Base-by-base conservation (phyloP, 2,329 filamentous ascomycete species). In the Ophiostoma himal-ulmi region DNA sequence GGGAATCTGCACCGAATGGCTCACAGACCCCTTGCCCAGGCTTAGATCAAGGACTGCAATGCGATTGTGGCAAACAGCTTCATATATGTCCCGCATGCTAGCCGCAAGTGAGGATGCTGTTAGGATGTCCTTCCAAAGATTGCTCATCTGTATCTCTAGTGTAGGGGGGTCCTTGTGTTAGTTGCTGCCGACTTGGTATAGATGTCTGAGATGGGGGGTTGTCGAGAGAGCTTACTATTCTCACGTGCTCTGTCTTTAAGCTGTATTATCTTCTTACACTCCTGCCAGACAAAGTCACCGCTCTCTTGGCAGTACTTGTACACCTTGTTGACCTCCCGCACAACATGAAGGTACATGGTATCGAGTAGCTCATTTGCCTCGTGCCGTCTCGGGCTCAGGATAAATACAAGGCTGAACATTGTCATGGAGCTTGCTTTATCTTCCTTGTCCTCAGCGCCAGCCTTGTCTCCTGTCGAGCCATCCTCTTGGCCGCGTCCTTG, bases 391-490 rank as follows among this genome's bases (percentile, higher is more conserved):
- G 93, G 91, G 74, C 92, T 91, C 74, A 97, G 82, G 68, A 97
- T 91, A 78, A 98, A 98, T 34, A 98, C 93, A 13, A 97, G 86
- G 78, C 97, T 96, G 81, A 99, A 99, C 94, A 98, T 98, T 73
- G 90, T 93, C 91, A 98, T 94, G 66, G 87, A 87, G 74, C 85
- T 87, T 74, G 83, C 83, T 77, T 91, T 89, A 76, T 88, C 83
- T 72, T 90, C 84, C 57, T 83, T 79, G 71, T 86, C 79, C 70
- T 83, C 82, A 66, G 73, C 74, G 36, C 75, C 74, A 67, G 74
- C 77, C 4, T 75, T 76, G 1, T 70, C 60, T n/a, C 36, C 37
- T 2, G 10, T 30, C 73, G 77, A 4, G 76, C 74, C 67, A 73
- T 74, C 48, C 75, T 77, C 72, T 52, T 30, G 30, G n/a, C 68